phyloP scores from a whole-genome alignment of 73 alveolate species.

The Tetrahymena borealis region DNA sequence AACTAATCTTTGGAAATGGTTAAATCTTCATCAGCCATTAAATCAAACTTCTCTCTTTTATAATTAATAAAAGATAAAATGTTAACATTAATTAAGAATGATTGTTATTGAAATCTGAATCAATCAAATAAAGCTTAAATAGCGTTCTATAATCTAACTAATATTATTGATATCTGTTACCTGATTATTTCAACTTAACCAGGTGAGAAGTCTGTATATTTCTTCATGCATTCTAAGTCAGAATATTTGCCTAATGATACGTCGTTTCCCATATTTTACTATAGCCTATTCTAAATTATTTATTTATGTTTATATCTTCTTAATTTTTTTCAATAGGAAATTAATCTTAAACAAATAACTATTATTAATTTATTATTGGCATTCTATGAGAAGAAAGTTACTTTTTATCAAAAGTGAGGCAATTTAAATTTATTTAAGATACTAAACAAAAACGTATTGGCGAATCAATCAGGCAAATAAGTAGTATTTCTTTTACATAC shows the following conservation, averaged over 20 bases:
- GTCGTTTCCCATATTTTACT: conserved; percentile 32
- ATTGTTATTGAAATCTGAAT: too few relatives aligned
- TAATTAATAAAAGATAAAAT: neutral
- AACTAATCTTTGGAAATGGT: conserved; percentile 30
- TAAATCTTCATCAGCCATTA: conserved; percentile 47
- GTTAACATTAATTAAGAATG: neutral
- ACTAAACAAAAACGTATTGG: neutral
- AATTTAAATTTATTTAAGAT: neutral
- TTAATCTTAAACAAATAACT: neutral
- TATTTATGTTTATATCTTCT: neutral
- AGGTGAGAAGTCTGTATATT: conserved; percentile 27
- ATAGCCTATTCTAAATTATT: neutral
- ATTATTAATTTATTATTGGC: neutral
- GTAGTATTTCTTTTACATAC: too few relatives aligned
- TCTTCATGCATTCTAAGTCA: conserved; percentile 36
- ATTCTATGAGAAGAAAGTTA: neutral
- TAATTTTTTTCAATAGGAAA: neutral
- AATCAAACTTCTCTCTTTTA: conserved; percentile 30
- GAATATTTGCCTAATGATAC: conserved; percentile 23
- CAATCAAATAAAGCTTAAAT: too few relatives aligned
- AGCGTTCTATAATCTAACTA: too few relatives aligned
- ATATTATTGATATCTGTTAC: too few relatives aligned
- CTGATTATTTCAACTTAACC: conserved; percentile 39
- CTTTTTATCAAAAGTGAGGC: neutral
- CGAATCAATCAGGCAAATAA: too few relatives aligned